phyloP scores from a whole-genome alignment of 768 basidiomycete genomes.

The Neoboletus brunneissimus region DNA sequence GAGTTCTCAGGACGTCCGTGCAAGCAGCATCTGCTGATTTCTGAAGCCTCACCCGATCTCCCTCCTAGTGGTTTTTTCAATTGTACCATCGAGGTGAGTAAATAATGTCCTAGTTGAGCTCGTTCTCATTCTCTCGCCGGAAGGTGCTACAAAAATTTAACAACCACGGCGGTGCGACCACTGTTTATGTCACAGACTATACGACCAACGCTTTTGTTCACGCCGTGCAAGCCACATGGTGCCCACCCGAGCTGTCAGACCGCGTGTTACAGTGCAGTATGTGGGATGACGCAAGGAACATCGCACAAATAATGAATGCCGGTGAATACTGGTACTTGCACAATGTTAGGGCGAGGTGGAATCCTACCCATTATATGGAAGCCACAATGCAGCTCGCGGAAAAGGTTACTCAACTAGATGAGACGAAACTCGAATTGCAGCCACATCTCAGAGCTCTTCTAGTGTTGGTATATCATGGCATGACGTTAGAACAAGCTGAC shows the following conservation, averaged over 20 bases:
- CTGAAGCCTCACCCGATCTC: slow-evolving; percentile 46
- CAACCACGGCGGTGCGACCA: slow-evolving; percentile 40
- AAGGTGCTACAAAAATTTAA: slow-evolving; percentile 50
- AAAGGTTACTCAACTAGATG: slow-evolving; percentile 46
- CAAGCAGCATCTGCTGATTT: slow-evolving; percentile 47
- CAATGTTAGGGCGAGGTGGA: slow-evolving; percentile 48
- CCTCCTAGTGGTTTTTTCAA: slow-evolving; percentile 54
- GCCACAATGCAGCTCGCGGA: slow-evolving; percentile 46
- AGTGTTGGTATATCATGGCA: slow-evolving; percentile 38
- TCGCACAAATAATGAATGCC: slow-evolving; percentile 42
- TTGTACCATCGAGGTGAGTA: slow-evolving; percentile 59
- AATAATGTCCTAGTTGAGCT: neutral
- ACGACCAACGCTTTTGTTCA: slow-evolving; percentile 40
- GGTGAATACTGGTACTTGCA: slow-evolving; percentile 52
- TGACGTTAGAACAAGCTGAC: slow-evolving; percentile 4
- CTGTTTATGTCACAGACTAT: slow-evolving; percentile 66
- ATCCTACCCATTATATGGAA: slow-evolving; percentile 43
- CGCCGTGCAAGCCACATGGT: slow-evolving; percentile 43
- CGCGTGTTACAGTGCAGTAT: slow-evolving; percentile 53
- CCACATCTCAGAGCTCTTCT: slow-evolving; percentile 48
- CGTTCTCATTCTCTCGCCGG: neutral
- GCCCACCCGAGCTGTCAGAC: slow-evolving; percentile 42
- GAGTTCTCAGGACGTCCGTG: slow-evolving; percentile 1
- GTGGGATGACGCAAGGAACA: slow-evolving; percentile 50
- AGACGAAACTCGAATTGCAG: slow-evolving; percentile 35